Conservation (phyloP, 371 early-diverging fungal species). For the Rhizomucor miehei region DNA sequence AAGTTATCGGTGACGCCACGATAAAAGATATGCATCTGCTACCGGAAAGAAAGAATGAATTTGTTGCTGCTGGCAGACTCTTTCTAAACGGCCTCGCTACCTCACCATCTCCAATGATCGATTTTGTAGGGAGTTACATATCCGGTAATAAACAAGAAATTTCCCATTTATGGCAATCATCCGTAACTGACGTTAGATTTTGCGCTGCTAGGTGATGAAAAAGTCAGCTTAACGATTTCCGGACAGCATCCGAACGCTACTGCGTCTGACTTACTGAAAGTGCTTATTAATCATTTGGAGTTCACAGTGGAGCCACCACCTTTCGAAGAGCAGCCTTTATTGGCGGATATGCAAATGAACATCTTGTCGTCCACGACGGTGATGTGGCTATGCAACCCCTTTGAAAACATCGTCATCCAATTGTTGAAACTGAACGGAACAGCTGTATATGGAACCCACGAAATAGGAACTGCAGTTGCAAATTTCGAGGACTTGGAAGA, state of each 20-base stretch:
- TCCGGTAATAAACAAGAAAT: slow-evolving; percentile 22
- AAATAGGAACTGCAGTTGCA: slow-evolving; percentile 31
- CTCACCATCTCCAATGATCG: slow-evolving; percentile 12
- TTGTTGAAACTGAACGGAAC: slow-evolving; percentile 40
- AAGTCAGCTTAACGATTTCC: slow-evolving; percentile 26
- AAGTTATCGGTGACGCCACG: slow-evolving; percentile 33
- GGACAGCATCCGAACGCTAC: slow-evolving; percentile 38
- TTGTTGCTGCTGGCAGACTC: slow-evolving; percentile 1
- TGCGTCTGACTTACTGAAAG: slow-evolving; percentile 15
- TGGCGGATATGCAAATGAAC: slow-evolving; percentile 40
- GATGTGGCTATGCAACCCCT: slow-evolving; percentile 41
- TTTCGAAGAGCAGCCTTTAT: slow-evolving; percentile 27
- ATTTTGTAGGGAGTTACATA: slow-evolving; percentile 37
- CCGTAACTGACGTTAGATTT: background rate
- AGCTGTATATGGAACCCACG: slow-evolving; percentile 26
- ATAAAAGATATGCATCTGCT: slow-evolving; percentile 24
- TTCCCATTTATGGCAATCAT: background rate
- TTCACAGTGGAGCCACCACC: slow-evolving; percentile 33
- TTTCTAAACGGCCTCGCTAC: background rate
- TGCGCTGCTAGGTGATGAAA: slow-evolving; percentile 6
- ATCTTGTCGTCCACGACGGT: slow-evolving; percentile 41
- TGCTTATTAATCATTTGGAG: slow-evolving; percentile 22
- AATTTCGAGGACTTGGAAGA: slow-evolving; percentile 30
- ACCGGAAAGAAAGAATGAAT: slow-evolving; percentile 15
- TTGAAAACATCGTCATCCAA: slow-evolving; percentile 26